Base-by-base conservation (phyloP, 2,329 filamentous ascomycete species). In the Lasiodiplodia sp. region DNA sequence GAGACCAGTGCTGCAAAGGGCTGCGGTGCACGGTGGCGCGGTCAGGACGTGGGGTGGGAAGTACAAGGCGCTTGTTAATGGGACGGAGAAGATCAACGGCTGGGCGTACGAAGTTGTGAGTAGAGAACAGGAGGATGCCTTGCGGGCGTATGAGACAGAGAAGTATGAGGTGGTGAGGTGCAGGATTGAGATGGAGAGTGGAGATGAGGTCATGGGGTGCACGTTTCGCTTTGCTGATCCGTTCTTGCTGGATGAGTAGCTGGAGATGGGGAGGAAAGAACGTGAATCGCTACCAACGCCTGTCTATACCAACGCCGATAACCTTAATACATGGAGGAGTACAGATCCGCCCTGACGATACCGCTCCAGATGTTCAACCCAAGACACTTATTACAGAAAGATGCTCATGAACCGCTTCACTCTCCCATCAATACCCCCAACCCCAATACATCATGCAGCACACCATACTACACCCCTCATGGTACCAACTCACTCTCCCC, bases 11-110 rank as follows among this genome's bases (percentile, higher is more conserved):
- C 63, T 66, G 14, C 16, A 11, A 3, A 31, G 49, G 6, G 63
- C 63, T 1, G 3, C 8, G 7, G 51, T 66, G 8, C 25, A 3
- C 0, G 76, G 78, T 21, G 80, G 77, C 2, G 51, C 64, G 4
- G 52, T 83, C 51, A 71, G 73, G 53, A 77, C 73, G 3, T 83
- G 81, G 81, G 77, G 68, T 4, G 76, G 75, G 2, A 81, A 79
- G 69, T 83, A 83, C 70, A 79, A 76, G 23, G 81, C 80, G 0
- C 68, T 83, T 8, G 72, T 82, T 14, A 74, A 83, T 70, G 63
- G 63, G 10, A 1, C 51, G 34, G 55, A 53, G 18, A 67, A 31
- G 1, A 73, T 81, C 11, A 7, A 72, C 12, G 80, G 79, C 7
- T 73, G 55, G 23, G 78, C 76, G 12, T 80, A 78, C 66, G 63